A percentile compares a stretch with the other conserved stretches of the same genome.
Conservation (phyloP, 1,284 basidiomycete genomes). For the Fistulinella cinereoalba region DNA sequence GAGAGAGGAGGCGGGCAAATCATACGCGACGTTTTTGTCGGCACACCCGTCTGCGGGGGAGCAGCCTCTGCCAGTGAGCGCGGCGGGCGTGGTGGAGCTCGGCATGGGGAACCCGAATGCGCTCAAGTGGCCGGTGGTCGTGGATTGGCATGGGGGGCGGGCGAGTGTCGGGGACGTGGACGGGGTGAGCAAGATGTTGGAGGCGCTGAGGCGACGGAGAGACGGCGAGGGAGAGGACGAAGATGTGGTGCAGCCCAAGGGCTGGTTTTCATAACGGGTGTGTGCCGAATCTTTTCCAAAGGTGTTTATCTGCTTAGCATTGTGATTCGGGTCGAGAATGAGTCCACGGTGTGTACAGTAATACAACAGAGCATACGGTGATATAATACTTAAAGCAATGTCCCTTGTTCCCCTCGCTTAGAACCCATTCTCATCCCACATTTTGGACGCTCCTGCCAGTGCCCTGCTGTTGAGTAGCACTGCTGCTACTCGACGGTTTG, state of each 20-base stretch:
- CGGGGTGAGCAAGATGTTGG: constrained; percentile 61
- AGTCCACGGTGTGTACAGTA: background rate
- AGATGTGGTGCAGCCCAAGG: constrained; percentile 43
- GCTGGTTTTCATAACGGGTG: constrained; percentile 44
- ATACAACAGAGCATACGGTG: no score
- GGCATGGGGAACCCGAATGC: constrained; percentile 53
- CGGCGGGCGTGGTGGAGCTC: constrained; percentile 48
- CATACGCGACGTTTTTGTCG: constrained; percentile 40
- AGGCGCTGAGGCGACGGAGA: constrained; percentile 56
- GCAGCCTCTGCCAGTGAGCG: constrained; percentile 40
- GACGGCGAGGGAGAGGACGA: constrained; percentile 56
- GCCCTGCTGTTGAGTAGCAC: no score
- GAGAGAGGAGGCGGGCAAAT: constrained; percentile 27
- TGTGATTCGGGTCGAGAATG: no score
- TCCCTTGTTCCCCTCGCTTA: no score
- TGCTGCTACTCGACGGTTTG: no score
- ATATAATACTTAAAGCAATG: no score
- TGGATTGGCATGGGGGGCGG: constrained; percentile 70
- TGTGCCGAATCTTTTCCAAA: no score
- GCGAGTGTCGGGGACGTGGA: constrained; percentile 66
- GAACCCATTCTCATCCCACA: no score
- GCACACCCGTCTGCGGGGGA: constrained; percentile 30
- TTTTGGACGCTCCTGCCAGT: no score
- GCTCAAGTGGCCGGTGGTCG: constrained; percentile 75
- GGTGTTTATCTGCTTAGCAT: no score